A percentile compares a stretch with the other conserved stretches of the same genome.
phyloP scores from a whole-genome alignment of 1,139 yeast species.

The Kodamaea ohmeri region DNA sequence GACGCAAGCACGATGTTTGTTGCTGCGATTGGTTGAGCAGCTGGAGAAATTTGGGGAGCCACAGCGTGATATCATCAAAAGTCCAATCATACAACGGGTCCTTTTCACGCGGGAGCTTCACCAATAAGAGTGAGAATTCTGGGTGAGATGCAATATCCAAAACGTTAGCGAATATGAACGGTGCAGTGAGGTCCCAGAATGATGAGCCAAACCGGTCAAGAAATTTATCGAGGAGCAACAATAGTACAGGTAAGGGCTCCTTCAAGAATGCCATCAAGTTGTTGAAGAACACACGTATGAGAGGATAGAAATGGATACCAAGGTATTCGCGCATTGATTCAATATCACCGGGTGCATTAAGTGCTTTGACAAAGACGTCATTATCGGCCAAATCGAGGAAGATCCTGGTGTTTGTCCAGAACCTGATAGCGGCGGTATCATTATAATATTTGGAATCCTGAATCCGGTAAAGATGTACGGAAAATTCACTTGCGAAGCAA shows the following conservation, averaged over 20 bases:
- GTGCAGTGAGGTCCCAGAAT: conserved; percentile 54
- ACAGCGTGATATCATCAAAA: conserved; percentile 34
- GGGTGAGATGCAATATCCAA: conserved; percentile 53
- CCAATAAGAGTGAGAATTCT: conserved; percentile 10
- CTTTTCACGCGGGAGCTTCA: conserved; percentile 3
- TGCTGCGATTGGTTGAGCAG: conserved; percentile 40
- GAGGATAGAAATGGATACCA: conserved; percentile 41
- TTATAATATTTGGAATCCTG: conserved; percentile 51
- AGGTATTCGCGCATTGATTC: conserved; percentile 37
- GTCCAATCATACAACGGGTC: conserved; percentile 12
- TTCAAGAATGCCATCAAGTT: conserved; percentile 50
- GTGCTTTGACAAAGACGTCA: conserved; percentile 35
- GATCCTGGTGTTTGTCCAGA: conserved; percentile 51
- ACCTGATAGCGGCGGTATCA: conserved; percentile 41
- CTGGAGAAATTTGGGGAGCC: conserved; percentile 40
- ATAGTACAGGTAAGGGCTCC: conserved; percentile 53
- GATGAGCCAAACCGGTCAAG: conserved; percentile 35
- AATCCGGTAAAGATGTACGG: conserved; percentile 47
- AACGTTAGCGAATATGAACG: conserved; percentile 50
- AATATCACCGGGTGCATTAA: conserved; percentile 47
- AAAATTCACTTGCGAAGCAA: conserved; percentile 53
- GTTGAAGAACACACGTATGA: conserved; percentile 47
- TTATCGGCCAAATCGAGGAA: conserved; percentile 41
- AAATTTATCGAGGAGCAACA: conserved; percentile 46
- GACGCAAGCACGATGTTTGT: conserved; percentile 39